A percentile compares a stretch with the other conserved stretches of the same genome.
phyloP scores from a whole-genome alignment of 2,329 filamentous ascomycete species.

The Xylariaceae sp. region DNA sequence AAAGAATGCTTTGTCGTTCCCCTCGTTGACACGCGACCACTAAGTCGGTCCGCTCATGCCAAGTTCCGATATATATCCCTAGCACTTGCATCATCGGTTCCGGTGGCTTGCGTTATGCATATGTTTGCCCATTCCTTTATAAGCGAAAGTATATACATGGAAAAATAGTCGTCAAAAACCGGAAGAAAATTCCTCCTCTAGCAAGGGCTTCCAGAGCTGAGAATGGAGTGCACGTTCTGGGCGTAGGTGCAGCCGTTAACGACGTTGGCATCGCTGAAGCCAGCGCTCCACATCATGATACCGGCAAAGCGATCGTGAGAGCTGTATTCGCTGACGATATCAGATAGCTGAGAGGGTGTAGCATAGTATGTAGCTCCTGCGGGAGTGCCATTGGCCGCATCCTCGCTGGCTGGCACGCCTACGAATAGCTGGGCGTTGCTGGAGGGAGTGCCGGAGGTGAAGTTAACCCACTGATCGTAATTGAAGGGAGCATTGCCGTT shows the following conservation, averaged over 20 bases:
- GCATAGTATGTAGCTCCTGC: conserved; percentile 34
- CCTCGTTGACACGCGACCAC: too few relatives aligned
- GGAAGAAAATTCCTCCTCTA: too few relatives aligned
- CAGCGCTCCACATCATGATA: conserved; percentile 41
- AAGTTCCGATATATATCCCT: too few relatives aligned
- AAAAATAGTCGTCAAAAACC: too few relatives aligned
- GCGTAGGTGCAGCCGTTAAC: conserved; percentile 38
- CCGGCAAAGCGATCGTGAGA: conserved; percentile 32
- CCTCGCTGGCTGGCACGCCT: conserved; percentile 36
- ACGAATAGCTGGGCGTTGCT: conserved; percentile 36
- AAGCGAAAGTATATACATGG: too few relatives aligned
- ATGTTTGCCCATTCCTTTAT: too few relatives aligned
- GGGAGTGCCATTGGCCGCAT: conserved; percentile 33
- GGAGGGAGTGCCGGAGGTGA: conserved; percentile 31
- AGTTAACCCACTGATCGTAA: conserved; percentile 34
- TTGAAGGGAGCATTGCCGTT: conserved; percentile 33
- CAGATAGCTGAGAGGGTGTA: conserved; percentile 29
- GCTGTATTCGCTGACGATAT: conserved; percentile 28
- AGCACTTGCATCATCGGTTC: too few relatives aligned
- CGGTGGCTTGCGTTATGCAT: too few relatives aligned
- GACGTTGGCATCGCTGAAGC: conserved; percentile 35
- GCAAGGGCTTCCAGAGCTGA: conserved; percentile 31
- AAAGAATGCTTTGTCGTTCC: too few relatives aligned
- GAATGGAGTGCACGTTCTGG: conserved; percentile 37
- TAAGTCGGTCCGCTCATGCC: too few relatives aligned